Evolutionary conservation across 768 basidiomycete species (phyloP).

Genomic region (Pisolithus albus): DNA sequence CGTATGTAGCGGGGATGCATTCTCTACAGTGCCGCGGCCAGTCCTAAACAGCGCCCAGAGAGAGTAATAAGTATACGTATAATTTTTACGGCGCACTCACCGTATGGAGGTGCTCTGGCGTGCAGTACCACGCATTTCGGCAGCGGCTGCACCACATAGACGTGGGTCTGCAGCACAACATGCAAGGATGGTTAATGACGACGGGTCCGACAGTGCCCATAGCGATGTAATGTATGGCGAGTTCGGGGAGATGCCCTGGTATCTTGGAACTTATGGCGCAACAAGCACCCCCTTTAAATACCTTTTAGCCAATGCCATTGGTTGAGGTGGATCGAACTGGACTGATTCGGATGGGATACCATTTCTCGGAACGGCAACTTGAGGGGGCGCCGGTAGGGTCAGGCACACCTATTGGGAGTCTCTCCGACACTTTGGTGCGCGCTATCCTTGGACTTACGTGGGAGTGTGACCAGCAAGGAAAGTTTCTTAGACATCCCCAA

Average conservation of each 20-base stretch:
- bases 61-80: constrained; percentile 5
- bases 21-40: constrained; percentile 72
- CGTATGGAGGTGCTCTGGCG: constrained; percentile 63
- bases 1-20: constrained; percentile 46
- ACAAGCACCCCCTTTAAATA: not conserved
- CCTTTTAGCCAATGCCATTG: not conserved
- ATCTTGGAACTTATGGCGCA: not conserved
- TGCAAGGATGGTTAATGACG: constrained; percentile 68
- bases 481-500: not conserved
- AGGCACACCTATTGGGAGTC: not conserved
- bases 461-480: not conserved
- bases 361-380: too few species aligned
- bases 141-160: constrained; percentile 88
- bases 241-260: constrained; percentile 10
- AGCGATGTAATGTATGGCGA: constrained; percentile 13
- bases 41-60: constrained; percentile 41
- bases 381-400: not conserved
- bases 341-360: not conserved
- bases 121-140: constrained; percentile 76
- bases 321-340: not conserved
- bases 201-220: constrained; percentile 47
- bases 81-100: constrained; percentile 33
- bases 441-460: too few species aligned
- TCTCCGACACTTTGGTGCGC: too few species aligned
- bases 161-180: constrained; percentile 62